A percentile compares a stretch with the other conserved stretches of the same genome.
Evolutionary conservation across 345 rosid species (phyloP).

Genomic region (Orychophragmus violaceus): DNA sequence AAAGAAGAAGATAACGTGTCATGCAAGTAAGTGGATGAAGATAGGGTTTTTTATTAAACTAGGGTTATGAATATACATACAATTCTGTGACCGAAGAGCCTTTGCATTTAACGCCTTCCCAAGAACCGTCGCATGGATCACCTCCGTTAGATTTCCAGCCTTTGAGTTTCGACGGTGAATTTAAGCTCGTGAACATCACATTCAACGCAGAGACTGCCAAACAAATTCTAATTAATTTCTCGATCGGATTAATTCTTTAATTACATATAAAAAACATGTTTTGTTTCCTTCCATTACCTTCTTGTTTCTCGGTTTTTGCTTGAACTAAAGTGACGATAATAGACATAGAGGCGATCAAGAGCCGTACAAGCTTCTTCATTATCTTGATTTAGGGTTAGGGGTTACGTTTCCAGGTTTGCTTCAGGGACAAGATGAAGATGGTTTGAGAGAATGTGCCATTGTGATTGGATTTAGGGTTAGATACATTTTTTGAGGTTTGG

Average conservation of each 20-base stretch:
- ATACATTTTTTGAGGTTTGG: slow-evolving; percentile 8
- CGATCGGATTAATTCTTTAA: neutral
- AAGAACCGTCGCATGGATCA: slow-evolving; percentile 79
- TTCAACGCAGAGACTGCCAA: slow-evolving; percentile 73
- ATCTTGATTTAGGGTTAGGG: slow-evolving; percentile 12
- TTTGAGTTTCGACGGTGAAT: slow-evolving; percentile 56
- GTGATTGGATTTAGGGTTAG: neutral
- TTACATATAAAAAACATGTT: neutral
- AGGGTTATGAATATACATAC: slow-evolving; percentile 32
- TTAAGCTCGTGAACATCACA: slow-evolving; percentile 79
- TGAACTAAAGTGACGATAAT: slow-evolving; percentile 24
- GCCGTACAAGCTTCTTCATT: slow-evolving; percentile 8
- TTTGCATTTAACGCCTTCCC: slow-evolving; percentile 85
- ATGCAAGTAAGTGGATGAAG: neutral
- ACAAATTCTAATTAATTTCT: neutral
- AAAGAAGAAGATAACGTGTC: neutral
- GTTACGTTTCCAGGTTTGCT: slow-evolving; percentile 3
- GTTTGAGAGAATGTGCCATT: slow-evolving; percentile 20
- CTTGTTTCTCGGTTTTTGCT: slow-evolving; percentile 46
- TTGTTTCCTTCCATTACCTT: slow-evolving; percentile 37
- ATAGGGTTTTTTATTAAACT: neutral
- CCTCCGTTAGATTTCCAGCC: slow-evolving; percentile 83
- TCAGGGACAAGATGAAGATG: slow-evolving; percentile 1
- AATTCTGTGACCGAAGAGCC: slow-evolving; percentile 67
- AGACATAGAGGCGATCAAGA: slow-evolving; percentile 31